Base-by-base conservation (phyloP, 345 rosid species). In the Corchorus capsularis region DNA sequence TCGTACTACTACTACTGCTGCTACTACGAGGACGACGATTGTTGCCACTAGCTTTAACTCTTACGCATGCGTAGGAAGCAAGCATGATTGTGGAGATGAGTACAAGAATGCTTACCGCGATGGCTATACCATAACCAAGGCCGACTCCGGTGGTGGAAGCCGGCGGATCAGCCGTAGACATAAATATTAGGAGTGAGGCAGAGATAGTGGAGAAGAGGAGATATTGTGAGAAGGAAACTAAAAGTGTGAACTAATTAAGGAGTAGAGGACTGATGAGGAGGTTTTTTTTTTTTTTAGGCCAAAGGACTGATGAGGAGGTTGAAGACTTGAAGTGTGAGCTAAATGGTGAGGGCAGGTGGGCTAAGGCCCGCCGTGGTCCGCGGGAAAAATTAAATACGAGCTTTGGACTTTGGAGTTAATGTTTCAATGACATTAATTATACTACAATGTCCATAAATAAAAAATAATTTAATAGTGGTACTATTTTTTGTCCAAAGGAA, bases 1-100 rank as follows among this genome's bases (percentile, higher is more conserved):
- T 63, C 11, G 53, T 20, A 34, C n/a, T 20, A 10, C 45, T 13
- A 8, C 6, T 55, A 6, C 79, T 62, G 34, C 63, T 16, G 3
- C 46, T 52, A 35, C 57, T n/a, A 1, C 61, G 14, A 6, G 5
- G 16, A 19, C 78, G 69, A 32, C 54, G 15, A 1, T 20, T 56
- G 55, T 11, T 19, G 41, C 52, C 34, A 0, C 46, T 52, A 37
- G 88, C 77, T 76, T 89, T 92, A 57, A 86, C 82, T 72, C 84
- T 82, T 41, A 89, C 83, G 78, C 94, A 92, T 55, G 87, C 83
- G 66, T 90, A 92, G 39, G 94, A 90, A 20, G 92, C 90, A 27
- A 92, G 89, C 92, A 92, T 90, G 79, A 92, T 85, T 57, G 89
- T 82, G 57, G 97, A 92, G 46, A 92, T 89, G 79, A 92, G 97